phyloP scores from a whole-genome alignment of 768 basidiomycete species.

The Phanerodontia chrysosporium region DNA sequence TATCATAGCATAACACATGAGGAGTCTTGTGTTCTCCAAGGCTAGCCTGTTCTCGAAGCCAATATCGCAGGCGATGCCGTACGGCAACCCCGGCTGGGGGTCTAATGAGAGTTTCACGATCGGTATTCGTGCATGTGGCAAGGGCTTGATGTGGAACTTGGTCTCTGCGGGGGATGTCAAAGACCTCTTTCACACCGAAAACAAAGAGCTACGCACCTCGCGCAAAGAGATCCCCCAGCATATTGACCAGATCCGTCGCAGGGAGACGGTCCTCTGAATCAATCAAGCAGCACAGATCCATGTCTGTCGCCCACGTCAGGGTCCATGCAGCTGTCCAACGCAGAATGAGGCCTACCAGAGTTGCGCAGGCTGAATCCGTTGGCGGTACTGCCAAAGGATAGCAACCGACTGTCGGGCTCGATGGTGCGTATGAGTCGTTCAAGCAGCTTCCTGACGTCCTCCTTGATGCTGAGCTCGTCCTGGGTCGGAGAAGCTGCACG shows the following conservation, averaged over 20 bases:
- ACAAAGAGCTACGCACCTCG: constrained; percentile 55
- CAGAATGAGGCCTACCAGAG: constrained; percentile 56
- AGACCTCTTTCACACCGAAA: neutral
- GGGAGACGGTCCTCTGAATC: constrained; percentile 77
- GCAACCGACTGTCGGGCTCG: constrained; percentile 83
- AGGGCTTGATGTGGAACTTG: constrained; percentile 92
- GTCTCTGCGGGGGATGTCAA: constrained; percentile 54
- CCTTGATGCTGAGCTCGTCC: constrained; percentile 91
- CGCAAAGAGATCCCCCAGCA: constrained; percentile 90
- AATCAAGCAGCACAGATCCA: constrained; percentile 97
- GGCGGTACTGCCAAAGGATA: constrained; percentile 95
- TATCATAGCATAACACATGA: constrained; percentile 97
- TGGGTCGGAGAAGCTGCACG: constrained; percentile 81
- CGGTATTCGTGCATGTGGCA: constrained; percentile 96
- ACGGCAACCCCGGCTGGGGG: constrained; percentile 74
- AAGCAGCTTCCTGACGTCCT: constrained; percentile 91
- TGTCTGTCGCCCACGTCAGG: constrained; percentile 51
- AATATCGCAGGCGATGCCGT: constrained; percentile 96
- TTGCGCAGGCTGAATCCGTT: constrained; percentile 97
- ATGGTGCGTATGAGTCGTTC: constrained; percentile 95
- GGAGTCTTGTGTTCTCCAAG: constrained; percentile 91
- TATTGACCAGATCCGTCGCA: constrained; percentile 87
- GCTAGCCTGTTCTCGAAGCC: constrained; percentile 98
- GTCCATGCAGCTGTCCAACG: neutral
- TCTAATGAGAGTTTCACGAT: constrained; percentile 96